Percentiles rank a stretch among this genome's conserved stretches.
phyloP scores from a whole-genome alignment of 345 rosid genomes.

The Bretschneidera sinensis region DNA sequence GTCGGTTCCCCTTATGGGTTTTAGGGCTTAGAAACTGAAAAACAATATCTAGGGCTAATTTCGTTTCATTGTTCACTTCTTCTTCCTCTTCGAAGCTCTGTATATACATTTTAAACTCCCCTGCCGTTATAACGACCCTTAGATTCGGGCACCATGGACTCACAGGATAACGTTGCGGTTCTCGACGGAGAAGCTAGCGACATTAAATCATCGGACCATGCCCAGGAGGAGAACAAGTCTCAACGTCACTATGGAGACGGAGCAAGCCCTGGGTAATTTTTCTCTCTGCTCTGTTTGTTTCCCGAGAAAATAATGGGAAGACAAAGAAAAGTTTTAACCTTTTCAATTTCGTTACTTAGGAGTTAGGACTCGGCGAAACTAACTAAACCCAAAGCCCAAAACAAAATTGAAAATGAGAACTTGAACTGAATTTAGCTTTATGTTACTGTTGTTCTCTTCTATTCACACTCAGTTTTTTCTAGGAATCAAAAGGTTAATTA shows the following conservation, averaged over 20 bases:
- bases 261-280: slow-evolving; percentile 65
- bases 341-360: too few relatives aligned
- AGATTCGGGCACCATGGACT: slow-evolving; percentile 39
- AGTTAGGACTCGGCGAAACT: background rate
- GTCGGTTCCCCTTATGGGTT: slow-evolving; percentile 21
- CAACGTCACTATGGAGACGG: slow-evolving; percentile 58
- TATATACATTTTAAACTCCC: background rate
- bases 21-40: slow-evolving; percentile 21
- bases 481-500: too few relatives aligned
- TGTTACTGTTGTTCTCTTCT: too few relatives aligned
- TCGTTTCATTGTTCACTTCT: slow-evolving; percentile 4
- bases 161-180: slow-evolving; percentile 35
- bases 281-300: slow-evolving; percentile 10
- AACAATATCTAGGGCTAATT: slow-evolving; percentile 3
- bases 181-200: slow-evolving; percentile 38
- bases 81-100: slow-evolving; percentile 13
- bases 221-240: slow-evolving; percentile 41
- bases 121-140: slow-evolving; percentile 1
- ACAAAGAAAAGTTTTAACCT: background rate
- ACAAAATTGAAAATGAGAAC: too few relatives aligned
- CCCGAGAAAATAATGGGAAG: slow-evolving; percentile 11
- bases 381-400: too few relatives aligned
- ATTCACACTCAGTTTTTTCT: too few relatives aligned
- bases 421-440: background rate
- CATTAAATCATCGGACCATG: slow-evolving; percentile 33